phyloP scores from a whole-genome alignment of 345 rosid species.

The Tarenaya hassleriana region DNA sequence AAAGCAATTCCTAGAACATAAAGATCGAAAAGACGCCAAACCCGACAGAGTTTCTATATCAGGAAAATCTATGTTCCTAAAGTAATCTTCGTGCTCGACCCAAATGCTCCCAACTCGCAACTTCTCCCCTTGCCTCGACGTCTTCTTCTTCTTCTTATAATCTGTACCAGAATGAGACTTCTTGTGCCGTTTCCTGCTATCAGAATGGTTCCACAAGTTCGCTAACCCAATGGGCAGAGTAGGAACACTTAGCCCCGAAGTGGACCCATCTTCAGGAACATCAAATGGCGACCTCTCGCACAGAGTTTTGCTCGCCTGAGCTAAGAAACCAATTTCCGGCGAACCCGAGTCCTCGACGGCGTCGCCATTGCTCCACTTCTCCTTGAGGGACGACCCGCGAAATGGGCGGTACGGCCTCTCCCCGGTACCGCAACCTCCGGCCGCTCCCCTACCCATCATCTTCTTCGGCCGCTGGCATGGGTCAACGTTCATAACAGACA shows the following conservation, averaged over 20 bases:
- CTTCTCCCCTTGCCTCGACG: constrained; percentile 54
- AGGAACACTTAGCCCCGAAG: constrained; percentile 24
- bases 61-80: constrained; percentile 60
- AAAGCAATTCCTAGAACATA: constrained; percentile 43
- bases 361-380: constrained; percentile 18
- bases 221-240: constrained; percentile 64
- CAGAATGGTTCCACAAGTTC: constrained; percentile 59
- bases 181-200: constrained; percentile 64
- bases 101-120: constrained; percentile 54
- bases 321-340: constrained; percentile 42
- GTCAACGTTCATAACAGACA: constrained; percentile 61
- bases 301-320: constrained; percentile 73
- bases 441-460: constrained; percentile 90
- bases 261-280: constrained; percentile 51
- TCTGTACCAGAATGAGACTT: constrained; percentile 53
- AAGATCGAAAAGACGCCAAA: constrained; percentile 37
- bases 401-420: constrained; percentile 54
- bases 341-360: constrained; percentile 18
- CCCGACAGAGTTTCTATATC: constrained; percentile 64
- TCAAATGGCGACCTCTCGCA: constrained; percentile 75
- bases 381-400: constrained; percentile 30
- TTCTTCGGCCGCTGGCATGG: constrained; percentile 62
- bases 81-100: constrained; percentile 75
- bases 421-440: constrained; percentile 74
- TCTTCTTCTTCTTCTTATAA: constrained; percentile 59